phyloP scores from a whole-genome alignment of 2,329 filamentous ascomycete species.

The Arthrobotrys pseudoclavata region DNA sequence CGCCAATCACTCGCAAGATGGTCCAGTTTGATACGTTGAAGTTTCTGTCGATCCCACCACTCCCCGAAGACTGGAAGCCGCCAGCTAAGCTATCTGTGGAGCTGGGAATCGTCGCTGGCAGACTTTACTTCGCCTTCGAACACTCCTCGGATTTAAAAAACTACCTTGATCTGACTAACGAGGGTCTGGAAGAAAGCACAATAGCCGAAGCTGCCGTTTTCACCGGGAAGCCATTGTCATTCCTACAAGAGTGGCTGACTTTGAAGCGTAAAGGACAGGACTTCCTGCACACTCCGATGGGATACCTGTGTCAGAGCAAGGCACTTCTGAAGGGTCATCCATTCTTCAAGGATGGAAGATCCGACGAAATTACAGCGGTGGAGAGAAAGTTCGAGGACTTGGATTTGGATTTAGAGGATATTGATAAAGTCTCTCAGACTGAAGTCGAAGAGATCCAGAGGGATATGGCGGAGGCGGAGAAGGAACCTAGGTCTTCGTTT shows the following conservation, averaged over 20 bases:
- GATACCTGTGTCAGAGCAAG: constrained; percentile 71
- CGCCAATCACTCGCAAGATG: constrained; percentile 75
- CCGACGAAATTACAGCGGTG: background rate
- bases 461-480: background rate
- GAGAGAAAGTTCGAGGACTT: background rate
- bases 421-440: background rate
- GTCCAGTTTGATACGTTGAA: constrained; percentile 71
- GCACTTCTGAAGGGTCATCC: constrained; percentile 68
- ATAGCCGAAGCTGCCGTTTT: constrained; percentile 60
- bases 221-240: constrained; percentile 67
- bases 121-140: constrained; percentile 72
- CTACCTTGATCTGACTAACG: constrained; percentile 46
- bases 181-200: constrained; percentile 4
- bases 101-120: constrained; percentile 73
- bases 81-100: constrained; percentile 73
- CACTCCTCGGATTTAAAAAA: constrained; percentile 68
- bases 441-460: background rate
- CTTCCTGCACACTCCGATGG: constrained; percentile 74
- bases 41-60: constrained; percentile 71
- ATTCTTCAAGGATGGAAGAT: constrained; percentile 68
- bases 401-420: constrained; percentile 10
- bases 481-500: background rate
- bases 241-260: constrained; percentile 73
- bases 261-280: constrained; percentile 72
- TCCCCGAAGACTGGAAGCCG: constrained; percentile 67